phyloP scores from a whole-genome alignment of 1,139 yeast genomes.

The Dujonia santamariae region DNA sequence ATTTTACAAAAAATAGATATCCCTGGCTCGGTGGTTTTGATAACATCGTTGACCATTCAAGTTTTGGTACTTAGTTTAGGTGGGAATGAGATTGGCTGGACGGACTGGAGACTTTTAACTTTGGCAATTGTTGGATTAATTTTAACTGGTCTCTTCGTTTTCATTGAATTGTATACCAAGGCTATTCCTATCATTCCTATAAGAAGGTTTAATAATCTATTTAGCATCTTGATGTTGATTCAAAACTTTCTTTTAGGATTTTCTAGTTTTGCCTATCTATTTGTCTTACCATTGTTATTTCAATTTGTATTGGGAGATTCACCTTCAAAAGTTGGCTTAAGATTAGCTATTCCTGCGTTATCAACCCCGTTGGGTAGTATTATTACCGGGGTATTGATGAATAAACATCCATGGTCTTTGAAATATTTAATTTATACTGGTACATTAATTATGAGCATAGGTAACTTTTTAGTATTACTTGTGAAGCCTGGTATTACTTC shows the following conservation, averaged over 20 bases:
- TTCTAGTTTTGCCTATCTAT: constrained; percentile 34
- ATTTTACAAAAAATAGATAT: constrained; percentile 16
- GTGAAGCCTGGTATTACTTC: constrained; percentile 20
- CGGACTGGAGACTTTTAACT: constrained; percentile 12
- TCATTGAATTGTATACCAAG: constrained; percentile 24
- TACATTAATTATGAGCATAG: constrained; percentile 26
- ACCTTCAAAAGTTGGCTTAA: constrained; percentile 24
- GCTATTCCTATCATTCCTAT: constrained; percentile 37
- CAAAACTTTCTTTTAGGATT: constrained; percentile 36
- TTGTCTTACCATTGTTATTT: constrained; percentile 36
- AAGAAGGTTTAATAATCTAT: constrained; percentile 20
- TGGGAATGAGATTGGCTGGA: constrained; percentile 22
- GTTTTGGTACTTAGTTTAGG: constrained; percentile 26
- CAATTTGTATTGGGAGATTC: constrained; percentile 29
- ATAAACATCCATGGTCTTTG: constrained; percentile 16
- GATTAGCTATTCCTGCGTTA: constrained; percentile 36
- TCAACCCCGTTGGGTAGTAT: constrained; percentile 39
- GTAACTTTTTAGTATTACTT: constrained; percentile 27
- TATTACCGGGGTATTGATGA: constrained; percentile 34
- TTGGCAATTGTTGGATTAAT: constrained; percentile 13
- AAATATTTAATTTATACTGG: constrained; percentile 25
- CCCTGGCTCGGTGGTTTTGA: constrained; percentile 18
- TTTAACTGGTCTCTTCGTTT: constrained; percentile 13
- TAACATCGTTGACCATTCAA: constrained; percentile 23
- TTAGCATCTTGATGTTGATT: constrained; percentile 22